Percentiles rank a stretch among this genome's conserved stretches.
Evolutionary conservation across 257 asterid genomes (phyloP).

Genomic region (Fraxinus pennsylvanica): DNA sequence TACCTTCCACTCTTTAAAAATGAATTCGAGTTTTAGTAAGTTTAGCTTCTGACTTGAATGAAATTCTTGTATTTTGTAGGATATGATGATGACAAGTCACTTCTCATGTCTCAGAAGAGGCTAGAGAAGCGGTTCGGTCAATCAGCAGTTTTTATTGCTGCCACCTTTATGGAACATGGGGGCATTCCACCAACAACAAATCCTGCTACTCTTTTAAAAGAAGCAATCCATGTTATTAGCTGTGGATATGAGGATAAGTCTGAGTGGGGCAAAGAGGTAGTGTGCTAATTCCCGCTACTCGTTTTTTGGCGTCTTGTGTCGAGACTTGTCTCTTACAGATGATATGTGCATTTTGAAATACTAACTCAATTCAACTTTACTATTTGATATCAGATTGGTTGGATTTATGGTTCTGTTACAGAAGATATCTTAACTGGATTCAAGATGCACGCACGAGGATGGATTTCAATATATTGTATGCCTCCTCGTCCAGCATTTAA

Average conservation of each 20-base stretch:
- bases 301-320: background rate
- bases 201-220: conserved; percentile 30
- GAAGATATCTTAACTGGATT: conserved; percentile 62
- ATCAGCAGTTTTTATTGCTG: conserved; percentile 30
- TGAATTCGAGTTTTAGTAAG: background rate
- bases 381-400: conserved; percentile 42
- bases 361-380: background rate
- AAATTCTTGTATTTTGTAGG: conserved; percentile 6
- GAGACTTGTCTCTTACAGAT: background rate
- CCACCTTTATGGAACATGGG: conserved; percentile 29
- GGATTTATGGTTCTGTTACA: conserved; percentile 59
- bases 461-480: conserved; percentile 61
- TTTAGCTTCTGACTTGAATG: background rate
- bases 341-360: conserved; percentile 3
- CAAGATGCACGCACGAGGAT: conserved; percentile 63
- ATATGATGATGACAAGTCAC: conserved; percentile 27
- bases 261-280: conserved; percentile 33
- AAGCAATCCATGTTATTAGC: conserved; percentile 28
- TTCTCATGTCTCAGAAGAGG: conserved; percentile 29
- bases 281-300: background rate
- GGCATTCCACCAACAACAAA: conserved; percentile 31
- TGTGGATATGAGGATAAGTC: conserved; percentile 27
- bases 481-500: conserved; percentile 61
- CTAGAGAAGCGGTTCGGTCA: conserved; percentile 29
- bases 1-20: background rate